Base-by-base conservation (phyloP, 768 basidiomycete species). In the Hericium alpestre region DNA sequence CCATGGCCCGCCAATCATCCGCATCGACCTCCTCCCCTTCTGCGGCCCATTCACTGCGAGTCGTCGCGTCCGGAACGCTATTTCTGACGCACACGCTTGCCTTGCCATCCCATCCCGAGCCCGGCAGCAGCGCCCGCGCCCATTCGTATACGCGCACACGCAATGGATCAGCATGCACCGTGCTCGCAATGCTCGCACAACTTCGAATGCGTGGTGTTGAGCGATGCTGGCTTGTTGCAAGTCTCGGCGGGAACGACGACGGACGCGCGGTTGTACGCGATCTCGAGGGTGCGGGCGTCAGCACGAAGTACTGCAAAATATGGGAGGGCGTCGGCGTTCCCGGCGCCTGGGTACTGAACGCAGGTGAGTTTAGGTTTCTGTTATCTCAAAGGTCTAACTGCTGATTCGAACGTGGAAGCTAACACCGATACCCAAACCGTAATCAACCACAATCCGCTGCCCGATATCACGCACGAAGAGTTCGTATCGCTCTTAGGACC, bases 401-500 rank as follows among this genome's bases (percentile, higher is more conserved):
- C 16, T 20, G 7, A 20, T 20, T 37, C 10, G 49, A 25, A 12
- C 9, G 15, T 1, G 10, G 25, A 51, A 85, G 83, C 73, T 40
- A 79, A 86, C 58, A 77, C 76, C 48, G 76, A 79, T 65, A 70
- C 78, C 9, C 79, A 81, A 41, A 84, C 87, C 12, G 82, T 90
- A 53, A 81, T 91, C 62, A 90, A 93, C 69, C 88, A 93, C 70
- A 92, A 92, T 62, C 89, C 90, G 2, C 75, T 93, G 8, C 90
- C 88, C 0, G 90, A 92, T 60, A 81, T 91, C 59, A 86, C 87
- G 0, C 90, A 92, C 61, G 90, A 91, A 60, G 90, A 93, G 64
- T 91, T 92, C 63, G 83, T 93, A 41, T 79, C 84, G 3, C 71
- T 88, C 49, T 74, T 91, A 1, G 88, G 89, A 0, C 90, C 90